Evolutionary conservation across 371 early-diverging fungal species (phyloP), one percentile per base, ranked within the genome.

Genomic region (Mortierella sp.): DNA sequence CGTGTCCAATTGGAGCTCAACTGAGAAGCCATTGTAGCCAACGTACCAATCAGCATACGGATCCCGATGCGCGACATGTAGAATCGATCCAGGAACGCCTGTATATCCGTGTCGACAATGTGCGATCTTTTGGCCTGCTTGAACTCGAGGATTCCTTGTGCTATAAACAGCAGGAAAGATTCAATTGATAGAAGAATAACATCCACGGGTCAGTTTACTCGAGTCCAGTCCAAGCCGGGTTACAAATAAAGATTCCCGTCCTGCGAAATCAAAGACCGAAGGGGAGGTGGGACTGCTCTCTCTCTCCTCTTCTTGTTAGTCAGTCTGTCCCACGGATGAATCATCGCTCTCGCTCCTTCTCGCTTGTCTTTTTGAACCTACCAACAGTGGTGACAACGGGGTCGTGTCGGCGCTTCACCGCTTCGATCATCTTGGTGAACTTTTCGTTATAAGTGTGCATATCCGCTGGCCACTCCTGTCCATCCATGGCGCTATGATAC

Each of bases 41-140:
- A 70, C 81, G 81, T 92, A 89, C 95, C 98, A 78, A 98, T 96
- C 58, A 99, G 91, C 97, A 98, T 97, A 78, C 99, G 95, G 80
- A 99, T 98, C 24, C 99, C 99, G 79, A 99, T 99, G 60, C 99
- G 95, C 42, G 97, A 97, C 95, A 98, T 95, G 90, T 98, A 98
- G 89, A 99, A 99, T n/a, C 98, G 94, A 89, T 98, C 98, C 79
- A 99, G 89, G 84, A 99, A 99, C 42, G 92, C 91, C 89, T 99
- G 98, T 13, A 98, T 92, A 68, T 95, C 96, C 52, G 93, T 93
- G 83, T 97, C 97, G 47, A 97, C 93, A 26, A 88, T 60, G 13
- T 89, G 82, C 5, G 90, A 91, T 70, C 88, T 92, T 78, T 84
- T 93, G 82, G 89, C 87, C 70, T 95, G 93, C 89, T 99, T 99